Evolutionary conservation across 2,329 filamentous ascomycete species (phyloP).

Genomic region (Fusarium sp.): DNA sequence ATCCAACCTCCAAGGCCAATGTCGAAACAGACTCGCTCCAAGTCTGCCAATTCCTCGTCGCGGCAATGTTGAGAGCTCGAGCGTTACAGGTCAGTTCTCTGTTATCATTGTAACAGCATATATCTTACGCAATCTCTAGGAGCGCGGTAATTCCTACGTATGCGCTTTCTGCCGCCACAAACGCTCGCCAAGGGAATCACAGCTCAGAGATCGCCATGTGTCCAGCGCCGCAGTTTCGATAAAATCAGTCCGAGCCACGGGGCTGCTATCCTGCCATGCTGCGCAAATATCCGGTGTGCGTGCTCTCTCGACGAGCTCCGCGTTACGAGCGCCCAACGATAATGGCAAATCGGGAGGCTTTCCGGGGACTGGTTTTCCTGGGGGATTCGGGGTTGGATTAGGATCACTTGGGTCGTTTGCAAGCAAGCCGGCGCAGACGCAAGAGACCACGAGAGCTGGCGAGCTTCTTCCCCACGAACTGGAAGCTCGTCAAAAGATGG

Average conservation of each 20-base stretch:
- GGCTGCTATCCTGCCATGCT: constrained; percentile 1
- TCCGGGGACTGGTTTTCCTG: constrained; percentile 34
- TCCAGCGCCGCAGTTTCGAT: constrained; percentile 22
- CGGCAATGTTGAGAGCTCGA: constrained; percentile 56
- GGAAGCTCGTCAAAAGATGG: constrained; percentile 47
- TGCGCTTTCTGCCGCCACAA: constrained; percentile 53
- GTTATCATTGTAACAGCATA: not conserved
- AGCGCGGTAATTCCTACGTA: constrained; percentile 52
- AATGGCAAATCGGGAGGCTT: constrained; percentile 38
- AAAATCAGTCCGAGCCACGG: constrained; percentile 6
- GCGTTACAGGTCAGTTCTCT: constrained; percentile 50
- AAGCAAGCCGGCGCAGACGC: constrained; percentile 15
- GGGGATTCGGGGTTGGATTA: constrained; percentile 33
- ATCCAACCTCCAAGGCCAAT: constrained; percentile 32
- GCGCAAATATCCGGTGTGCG: constrained; percentile 28
- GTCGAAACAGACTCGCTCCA: constrained; percentile 31
- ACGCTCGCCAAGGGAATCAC: constrained; percentile 36
- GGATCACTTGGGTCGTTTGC: constrained; percentile 41
- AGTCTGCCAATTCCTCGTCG: constrained; percentile 33
- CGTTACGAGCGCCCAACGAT: constrained; percentile 31
- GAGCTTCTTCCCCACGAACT: constrained; percentile 52
- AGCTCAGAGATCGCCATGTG: constrained; percentile 26
- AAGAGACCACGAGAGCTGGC: not conserved
- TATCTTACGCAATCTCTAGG: constrained; percentile 41
- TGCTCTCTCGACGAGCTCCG: constrained; percentile 44